Percentiles rank a stretch among this genome's conserved stretches.
Conservation (phyloP, 371 early-diverging fungal genomes). For the Mycotypha africana region DNA sequence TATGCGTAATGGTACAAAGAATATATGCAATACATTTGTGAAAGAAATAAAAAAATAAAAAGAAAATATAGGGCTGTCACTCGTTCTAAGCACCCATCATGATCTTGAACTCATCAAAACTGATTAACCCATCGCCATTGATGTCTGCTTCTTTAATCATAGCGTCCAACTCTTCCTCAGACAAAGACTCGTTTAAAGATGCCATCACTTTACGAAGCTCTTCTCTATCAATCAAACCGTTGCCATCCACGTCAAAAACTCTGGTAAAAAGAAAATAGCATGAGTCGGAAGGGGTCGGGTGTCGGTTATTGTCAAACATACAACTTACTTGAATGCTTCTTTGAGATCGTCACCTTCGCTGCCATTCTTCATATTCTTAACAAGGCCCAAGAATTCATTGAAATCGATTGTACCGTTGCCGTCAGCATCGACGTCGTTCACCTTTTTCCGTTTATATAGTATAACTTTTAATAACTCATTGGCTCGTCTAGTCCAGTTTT, state of each 20-base stretch:
- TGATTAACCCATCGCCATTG: constrained; percentile 39
- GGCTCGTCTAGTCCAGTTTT: constrained; percentile 2
- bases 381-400: constrained; percentile 87
- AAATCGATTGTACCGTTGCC: constrained; percentile 93
- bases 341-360: constrained; percentile 37
- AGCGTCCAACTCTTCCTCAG: constrained; percentile 57
- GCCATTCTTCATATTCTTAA: constrained; percentile 55
- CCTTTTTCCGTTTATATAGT: constrained; percentile 18
- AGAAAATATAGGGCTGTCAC: constrained; percentile 1
- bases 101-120: constrained; percentile 44
- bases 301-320: not conserved
- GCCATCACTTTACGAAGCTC: constrained; percentile 51
- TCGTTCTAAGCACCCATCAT: constrained; percentile 57
- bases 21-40: no score
- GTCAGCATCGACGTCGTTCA: constrained; percentile 91
- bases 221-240: constrained; percentile 67
- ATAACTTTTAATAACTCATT: not conserved
- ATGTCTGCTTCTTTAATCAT: constrained; percentile 60
- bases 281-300: not conserved
- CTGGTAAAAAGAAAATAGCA: constrained; percentile 4
- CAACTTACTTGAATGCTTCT: constrained; percentile 40
- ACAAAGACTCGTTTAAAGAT: constrained; percentile 55
- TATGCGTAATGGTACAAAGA: no score
- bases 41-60: no score
- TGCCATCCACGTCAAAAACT: constrained; percentile 69